These are phyloP conservation scores for Coriolopsis trogii DNA, from an alignment of 1,284 basidiomycete species.

Conservation along the genomic window DNA sequence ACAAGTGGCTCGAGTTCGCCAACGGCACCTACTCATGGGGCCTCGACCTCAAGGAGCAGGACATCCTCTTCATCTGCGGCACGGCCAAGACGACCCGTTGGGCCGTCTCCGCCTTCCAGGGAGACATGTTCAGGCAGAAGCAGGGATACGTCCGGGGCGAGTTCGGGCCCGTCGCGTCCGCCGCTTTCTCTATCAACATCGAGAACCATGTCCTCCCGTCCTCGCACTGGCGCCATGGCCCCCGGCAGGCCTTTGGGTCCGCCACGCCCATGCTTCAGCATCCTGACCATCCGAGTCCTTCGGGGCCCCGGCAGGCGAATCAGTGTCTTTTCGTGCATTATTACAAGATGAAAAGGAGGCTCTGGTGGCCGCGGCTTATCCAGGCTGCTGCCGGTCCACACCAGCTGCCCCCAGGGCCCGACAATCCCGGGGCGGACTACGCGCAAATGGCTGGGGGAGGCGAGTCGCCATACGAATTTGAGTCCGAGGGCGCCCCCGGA, in stretches of 20 bases:
- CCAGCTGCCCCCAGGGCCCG: conserved; percentile 6
- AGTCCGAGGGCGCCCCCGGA: background rate
- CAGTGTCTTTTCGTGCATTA: conserved; percentile 30
- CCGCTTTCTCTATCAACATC: conserved; percentile 1
- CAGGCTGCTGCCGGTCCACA: conserved; percentile 23
- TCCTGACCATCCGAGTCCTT: background rate
- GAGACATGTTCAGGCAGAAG: background rate
- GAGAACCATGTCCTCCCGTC: conserved; percentile 1
- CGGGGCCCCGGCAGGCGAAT: background rate
- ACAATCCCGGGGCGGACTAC: background rate
- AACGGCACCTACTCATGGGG: background rate
- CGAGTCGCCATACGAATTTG: background rate
- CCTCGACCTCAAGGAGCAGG: conserved; percentile 6
- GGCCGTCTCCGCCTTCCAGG: conserved; percentile 19
- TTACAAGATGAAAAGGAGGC: conserved; percentile 25
- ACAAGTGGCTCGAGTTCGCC: conserved; percentile 27
- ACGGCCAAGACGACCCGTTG: conserved; percentile 18
- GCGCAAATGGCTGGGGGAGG: background rate
- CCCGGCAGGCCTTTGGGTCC: background rate
- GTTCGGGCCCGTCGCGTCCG: background rate
- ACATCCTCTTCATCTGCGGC: conserved; percentile 22
- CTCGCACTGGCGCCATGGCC: background rate
- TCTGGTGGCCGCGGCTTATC: conserved; percentile 10
- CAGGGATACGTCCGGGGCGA: background rate
- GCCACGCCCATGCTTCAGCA: background rate